A percentile compares a stretch with the other conserved stretches of the same genome.
These are phyloP conservation scores for Coemansia sp. DNA, from an alignment of 192 early-diverging fungal genomes.

Conservation along the genomic window DNA sequence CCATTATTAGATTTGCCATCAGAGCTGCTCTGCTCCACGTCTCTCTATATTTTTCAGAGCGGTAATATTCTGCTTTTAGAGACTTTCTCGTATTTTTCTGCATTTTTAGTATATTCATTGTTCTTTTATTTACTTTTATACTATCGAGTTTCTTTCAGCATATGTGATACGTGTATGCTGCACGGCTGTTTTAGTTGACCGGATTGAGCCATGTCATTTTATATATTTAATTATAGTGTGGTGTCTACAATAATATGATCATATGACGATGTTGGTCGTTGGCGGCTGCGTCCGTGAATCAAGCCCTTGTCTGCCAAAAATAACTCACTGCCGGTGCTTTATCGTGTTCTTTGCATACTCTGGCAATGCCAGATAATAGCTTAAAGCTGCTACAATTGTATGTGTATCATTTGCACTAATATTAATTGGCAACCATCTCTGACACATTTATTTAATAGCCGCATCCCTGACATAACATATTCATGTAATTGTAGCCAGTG, in stretches of 20 bases:
- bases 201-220: too few relatives aligned
- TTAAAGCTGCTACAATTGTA: conserved; percentile 57
- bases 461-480: not conserved
- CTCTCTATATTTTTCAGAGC: not conserved
- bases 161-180: not conserved
- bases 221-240: too few relatives aligned
- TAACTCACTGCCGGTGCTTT: not conserved
- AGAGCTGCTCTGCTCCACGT: not conserved
- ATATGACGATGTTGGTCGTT: not conserved
- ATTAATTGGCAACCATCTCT: not conserved
- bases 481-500: conserved; percentile 31
- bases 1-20: not conserved
- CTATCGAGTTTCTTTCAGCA: not conserved
- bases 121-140: not conserved
- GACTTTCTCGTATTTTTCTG: not conserved
- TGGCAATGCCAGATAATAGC: conserved; percentile 50
- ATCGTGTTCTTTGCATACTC: not conserved
- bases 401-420: not conserved
- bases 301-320: not conserved
- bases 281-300: not conserved
- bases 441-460: not conserved
- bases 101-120: conserved; percentile 3
- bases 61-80: not conserved
- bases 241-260: not conserved
- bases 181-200: not conserved